These are phyloP conservation scores for Candida pini DNA, from an alignment of 805 yeast genomes.

Conservation along the genomic window DNA sequence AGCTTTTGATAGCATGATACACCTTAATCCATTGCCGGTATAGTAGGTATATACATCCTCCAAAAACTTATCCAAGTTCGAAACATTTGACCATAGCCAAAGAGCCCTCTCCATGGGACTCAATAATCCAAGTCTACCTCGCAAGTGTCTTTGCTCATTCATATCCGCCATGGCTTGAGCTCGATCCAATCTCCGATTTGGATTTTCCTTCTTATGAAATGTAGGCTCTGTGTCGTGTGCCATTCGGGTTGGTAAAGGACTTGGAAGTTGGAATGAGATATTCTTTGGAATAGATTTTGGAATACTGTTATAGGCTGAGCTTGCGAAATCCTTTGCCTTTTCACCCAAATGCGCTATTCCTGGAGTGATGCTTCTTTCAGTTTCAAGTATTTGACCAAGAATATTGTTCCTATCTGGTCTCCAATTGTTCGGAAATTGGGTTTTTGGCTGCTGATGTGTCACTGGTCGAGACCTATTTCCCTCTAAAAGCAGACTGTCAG, in stretches of 20 bases:
- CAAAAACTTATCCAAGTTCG: constrained; percentile 81
- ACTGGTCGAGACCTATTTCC: constrained; percentile 3
- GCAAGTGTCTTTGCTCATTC: constrained; percentile 19
- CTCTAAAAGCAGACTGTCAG: constrained; percentile 25
- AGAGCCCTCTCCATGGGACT: constrained; percentile 72
- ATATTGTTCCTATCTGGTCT: constrained; percentile 11
- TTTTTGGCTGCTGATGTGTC: not conserved
- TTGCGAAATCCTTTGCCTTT: constrained; percentile 23
- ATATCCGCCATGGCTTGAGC: no score
- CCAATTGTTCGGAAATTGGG: not conserved
- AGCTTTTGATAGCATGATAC: constrained; percentile 62
- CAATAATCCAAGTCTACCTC: constrained; percentile 35
- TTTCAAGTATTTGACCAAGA: constrained; percentile 14
- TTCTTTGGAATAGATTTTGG: constrained; percentile 20
- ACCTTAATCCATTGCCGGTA: constrained; percentile 75
- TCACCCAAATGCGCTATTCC: constrained; percentile 19
- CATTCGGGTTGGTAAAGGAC: no score
- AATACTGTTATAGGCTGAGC: constrained; percentile 19
- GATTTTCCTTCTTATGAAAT: no score
- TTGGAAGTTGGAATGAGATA: constrained; percentile 17
- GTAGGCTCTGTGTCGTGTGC: no score
- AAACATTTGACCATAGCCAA: constrained; percentile 96
- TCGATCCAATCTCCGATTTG: no score
- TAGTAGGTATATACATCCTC: constrained; percentile 81
- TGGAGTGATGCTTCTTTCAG: constrained; percentile 17